Percentiles rank a stretch among this genome's conserved stretches.
Conservation (phyloP, 106 monocot species). For the Dendrobium huoshanense region DNA sequence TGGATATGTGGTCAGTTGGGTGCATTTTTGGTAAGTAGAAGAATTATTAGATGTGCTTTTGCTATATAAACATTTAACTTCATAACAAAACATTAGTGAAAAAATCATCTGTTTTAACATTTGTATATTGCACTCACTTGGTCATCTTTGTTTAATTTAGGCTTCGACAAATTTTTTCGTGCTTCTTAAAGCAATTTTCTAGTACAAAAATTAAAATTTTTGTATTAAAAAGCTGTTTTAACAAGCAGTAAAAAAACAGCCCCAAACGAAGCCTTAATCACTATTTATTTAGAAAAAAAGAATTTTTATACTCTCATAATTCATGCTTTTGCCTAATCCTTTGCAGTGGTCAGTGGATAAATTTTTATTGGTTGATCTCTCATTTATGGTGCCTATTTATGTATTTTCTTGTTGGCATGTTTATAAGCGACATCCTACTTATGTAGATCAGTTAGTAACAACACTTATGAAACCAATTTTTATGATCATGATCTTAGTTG, state of each 20-base stretch:
- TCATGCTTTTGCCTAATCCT: no score
- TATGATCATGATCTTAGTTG: no score
- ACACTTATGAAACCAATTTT: no score
- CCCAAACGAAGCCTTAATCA: no score
- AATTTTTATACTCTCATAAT: no score
- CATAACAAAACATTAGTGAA: not conserved
- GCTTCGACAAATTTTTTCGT: no score
- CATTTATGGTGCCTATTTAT: not conserved
- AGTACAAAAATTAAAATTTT: no score
- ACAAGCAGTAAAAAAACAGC: no score
- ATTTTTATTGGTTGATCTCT: not conserved
- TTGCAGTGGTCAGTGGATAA: no score
- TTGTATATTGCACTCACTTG: not conserved
- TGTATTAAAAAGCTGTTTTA: no score
- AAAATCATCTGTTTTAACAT: not conserved
- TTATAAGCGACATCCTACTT: not conserved
- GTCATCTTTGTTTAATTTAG: not conserved
- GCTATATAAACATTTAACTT: not conserved
- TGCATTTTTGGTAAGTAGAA: slow-evolving; percentile 88
- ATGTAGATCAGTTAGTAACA: no score
- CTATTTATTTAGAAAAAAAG: not conserved
- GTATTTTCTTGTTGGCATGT: not conserved
- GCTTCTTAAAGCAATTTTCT: no score
- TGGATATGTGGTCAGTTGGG: slow-evolving; percentile 99
- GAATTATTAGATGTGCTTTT: not conserved